phyloP scores from a whole-genome alignment of 768 basidiomycete species.

The Mycena polygramma region DNA sequence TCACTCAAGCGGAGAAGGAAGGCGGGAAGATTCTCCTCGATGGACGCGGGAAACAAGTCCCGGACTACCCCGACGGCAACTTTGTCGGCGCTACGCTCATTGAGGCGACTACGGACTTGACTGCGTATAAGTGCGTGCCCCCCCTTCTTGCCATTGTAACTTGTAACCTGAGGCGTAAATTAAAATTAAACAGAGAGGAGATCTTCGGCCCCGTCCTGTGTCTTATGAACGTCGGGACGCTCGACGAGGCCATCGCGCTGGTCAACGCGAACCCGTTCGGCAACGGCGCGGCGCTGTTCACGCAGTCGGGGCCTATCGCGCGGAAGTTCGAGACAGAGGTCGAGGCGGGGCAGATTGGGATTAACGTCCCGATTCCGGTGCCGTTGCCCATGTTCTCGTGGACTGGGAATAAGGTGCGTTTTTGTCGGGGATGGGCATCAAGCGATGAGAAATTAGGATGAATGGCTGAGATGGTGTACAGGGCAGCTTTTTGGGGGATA shows the following conservation, averaged over 20 bases:
- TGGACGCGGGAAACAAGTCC: conserved; percentile 77
- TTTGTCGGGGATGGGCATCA: background rate
- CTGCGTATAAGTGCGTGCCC: conserved; percentile 78
- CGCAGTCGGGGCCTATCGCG: conserved; percentile 96
- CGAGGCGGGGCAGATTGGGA: conserved; percentile 92
- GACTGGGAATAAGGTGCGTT: conserved; percentile 88
- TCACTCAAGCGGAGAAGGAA: conserved; percentile 78
- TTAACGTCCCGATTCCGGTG: conserved; percentile 94
- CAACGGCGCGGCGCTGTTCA: conserved; percentile 96
- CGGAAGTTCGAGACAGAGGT: conserved; percentile 91
- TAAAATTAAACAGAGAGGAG: conserved; percentile 77
- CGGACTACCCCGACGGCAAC: conserved; percentile 87
- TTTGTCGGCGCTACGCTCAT: conserved; percentile 95
- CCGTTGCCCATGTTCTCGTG: conserved; percentile 95
- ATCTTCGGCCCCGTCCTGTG: conserved; percentile 95
- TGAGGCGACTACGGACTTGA: conserved; percentile 83
- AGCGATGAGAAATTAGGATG: no score
- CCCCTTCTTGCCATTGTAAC: conserved; percentile 6
- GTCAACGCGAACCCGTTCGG: conserved; percentile 94
- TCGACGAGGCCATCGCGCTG: conserved; percentile 91
- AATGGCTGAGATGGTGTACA: background rate
- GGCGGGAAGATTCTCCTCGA: conserved; percentile 93
- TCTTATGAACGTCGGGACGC: conserved; percentile 80
- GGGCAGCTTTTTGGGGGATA: conserved; percentile 84
- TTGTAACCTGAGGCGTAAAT: no score